A percentile compares a stretch with the other conserved stretches of the same genome.
phyloP scores from a whole-genome alignment of 2,329 filamentous ascomycete genomes.

The Colletotrichum cuscutae region DNA sequence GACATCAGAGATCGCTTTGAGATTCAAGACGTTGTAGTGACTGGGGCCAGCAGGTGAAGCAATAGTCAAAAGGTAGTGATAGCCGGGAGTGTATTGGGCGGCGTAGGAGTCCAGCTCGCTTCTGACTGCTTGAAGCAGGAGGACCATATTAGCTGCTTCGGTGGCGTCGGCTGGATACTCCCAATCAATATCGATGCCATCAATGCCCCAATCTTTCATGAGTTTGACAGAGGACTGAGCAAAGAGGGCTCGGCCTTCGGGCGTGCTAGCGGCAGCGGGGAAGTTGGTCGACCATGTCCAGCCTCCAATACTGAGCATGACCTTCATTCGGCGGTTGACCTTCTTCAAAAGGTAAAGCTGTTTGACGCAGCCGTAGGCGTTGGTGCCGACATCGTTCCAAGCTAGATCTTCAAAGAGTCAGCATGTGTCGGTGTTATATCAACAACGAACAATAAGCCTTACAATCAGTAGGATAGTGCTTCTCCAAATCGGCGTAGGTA shows the following conservation, averaged over 20 bases:
- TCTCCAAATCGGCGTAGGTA: slow-evolving; percentile 75
- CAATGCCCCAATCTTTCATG: slow-evolving; percentile 73
- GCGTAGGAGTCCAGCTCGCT: slow-evolving; percentile 56
- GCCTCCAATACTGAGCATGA: slow-evolving; percentile 82
- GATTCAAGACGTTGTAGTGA: slow-evolving; percentile 61
- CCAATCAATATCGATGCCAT: slow-evolving; percentile 68
- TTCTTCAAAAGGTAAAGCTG: slow-evolving; percentile 83
- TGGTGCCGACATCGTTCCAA: slow-evolving; percentile 45
- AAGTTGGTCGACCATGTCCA: slow-evolving; percentile 83
- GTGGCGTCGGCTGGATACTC: slow-evolving; percentile 57
- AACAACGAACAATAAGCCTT: slow-evolving; percentile 37
- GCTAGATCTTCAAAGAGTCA: not conserved
- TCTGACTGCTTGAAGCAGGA: slow-evolving; percentile 55
- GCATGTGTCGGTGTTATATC: not conserved
- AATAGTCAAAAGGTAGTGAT: slow-evolving; percentile 62
- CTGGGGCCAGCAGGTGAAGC: slow-evolving; percentile 59
- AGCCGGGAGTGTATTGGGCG: slow-evolving; percentile 47
- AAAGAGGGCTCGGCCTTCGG: slow-evolving; percentile 71
- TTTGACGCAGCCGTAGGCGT: slow-evolving; percentile 82
- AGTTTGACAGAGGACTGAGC: slow-evolving; percentile 75
- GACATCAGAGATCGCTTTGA: slow-evolving; percentile 60
- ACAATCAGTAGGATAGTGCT: slow-evolving; percentile 77
- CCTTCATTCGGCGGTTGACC: slow-evolving; percentile 78
- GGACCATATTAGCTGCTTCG: slow-evolving; percentile 54
- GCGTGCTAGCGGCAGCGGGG: slow-evolving; percentile 68